Base-by-base conservation (phyloP, 2,329 filamentous ascomycete species). In the Kalmusia sp. region DNA sequence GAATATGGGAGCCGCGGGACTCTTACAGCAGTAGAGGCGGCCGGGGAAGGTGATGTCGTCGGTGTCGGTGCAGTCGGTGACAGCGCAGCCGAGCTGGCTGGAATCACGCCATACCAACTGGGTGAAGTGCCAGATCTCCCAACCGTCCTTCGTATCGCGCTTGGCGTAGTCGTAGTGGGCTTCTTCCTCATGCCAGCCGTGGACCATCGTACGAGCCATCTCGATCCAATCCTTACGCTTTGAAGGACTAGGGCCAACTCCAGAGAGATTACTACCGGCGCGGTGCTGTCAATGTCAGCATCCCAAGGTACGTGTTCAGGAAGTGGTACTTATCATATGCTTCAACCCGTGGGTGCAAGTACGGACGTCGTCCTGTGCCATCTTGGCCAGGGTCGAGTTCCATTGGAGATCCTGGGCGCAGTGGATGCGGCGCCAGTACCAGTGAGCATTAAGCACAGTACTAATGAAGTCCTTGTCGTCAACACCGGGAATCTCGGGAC, bases 91-190 rank as follows among this genome's bases (percentile, higher is more conserved):
- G 25, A 76, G 55, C n/a, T 62, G 66, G 2, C 65, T 58, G 11
- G 63, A 65, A 54, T 71, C 69, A 43, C 71, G 70, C 73, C 73
- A 76, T 45, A 76, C 71, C 58, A 76, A 59, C 63, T 76, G 73
- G 6, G 70, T 68, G 62, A 76, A 76, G 62, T 76, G 72, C 17
- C 69, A 70, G 63, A 66, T 70, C 6, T 63, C 55, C n/a, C 56
- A 54, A 12, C 65, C 58, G 27, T 58, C 70, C 51, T 63, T 37
- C 5, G 46, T 8, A 9, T 35, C 6, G 15, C 54, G 71, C 17
- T 68, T 58, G 43, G 65, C 56, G 54, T 72, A 74, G 8, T 69
- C 68, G 49, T 74, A 73, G 57, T 70, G 68, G 41, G 49, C 55
- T 56, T 71, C 69, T 53, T 72, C 71, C 43, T 72, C 68, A 47